These are phyloP conservation scores for Periconia sp. DNA, from an alignment of 2,329 filamentous ascomycete genomes.

Conservation along the genomic window DNA sequence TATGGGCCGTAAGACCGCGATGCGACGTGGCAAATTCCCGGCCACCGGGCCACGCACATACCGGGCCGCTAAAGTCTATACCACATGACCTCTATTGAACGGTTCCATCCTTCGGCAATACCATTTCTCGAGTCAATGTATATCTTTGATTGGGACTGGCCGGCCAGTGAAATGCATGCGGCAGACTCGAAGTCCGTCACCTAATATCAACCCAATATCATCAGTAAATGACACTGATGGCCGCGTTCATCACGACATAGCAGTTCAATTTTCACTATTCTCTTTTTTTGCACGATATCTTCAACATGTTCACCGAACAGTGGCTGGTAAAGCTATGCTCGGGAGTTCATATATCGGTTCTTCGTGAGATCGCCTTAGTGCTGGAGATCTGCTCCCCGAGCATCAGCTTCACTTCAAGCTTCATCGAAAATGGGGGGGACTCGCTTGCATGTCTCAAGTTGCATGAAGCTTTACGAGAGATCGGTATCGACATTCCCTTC, in stretches of 20 bases:
- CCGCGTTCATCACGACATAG: too few species aligned
- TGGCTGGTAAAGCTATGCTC: not conserved
- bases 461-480: not conserved
- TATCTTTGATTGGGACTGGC: not conserved
- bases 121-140: not conserved
- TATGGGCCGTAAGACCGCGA: too few species aligned
- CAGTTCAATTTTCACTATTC: not conserved
- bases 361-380: not conserved
- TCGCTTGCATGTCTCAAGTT: not conserved
- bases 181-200: not conserved
- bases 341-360: not conserved
- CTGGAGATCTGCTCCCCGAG: not conserved
- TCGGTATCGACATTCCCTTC: not conserved
- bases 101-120: not conserved
- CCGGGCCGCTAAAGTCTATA: too few species aligned
- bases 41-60: too few species aligned
- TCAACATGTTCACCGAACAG: not conserved
- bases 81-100: too few species aligned
- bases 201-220: too few species aligned
- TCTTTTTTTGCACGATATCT: not conserved
- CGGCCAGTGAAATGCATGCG: not conserved
- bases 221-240: too few species aligned
- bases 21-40: not conserved
- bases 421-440: slow-evolving; percentile 4
- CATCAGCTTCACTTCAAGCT: not conserved